These are phyloP conservation scores for Moringa oleifera DNA, from an alignment of 345 rosid species.

Conservation along the genomic window DNA sequence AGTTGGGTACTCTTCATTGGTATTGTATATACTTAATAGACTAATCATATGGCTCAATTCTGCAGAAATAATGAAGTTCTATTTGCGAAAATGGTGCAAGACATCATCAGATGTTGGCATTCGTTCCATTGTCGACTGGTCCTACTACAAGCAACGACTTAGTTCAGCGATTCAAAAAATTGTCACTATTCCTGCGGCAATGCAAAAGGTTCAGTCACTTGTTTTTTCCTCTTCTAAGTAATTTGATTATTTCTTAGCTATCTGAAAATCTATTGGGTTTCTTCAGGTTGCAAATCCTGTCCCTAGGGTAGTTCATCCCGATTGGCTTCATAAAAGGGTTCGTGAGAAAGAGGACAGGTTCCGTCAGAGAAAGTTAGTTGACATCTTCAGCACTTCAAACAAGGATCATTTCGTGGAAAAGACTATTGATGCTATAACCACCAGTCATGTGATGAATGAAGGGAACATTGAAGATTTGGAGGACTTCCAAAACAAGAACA, in stretches of 20 bases:
- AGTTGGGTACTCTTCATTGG: slow-evolving; percentile 15
- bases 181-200: slow-evolving; percentile 97
- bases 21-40: slow-evolving; percentile 18
- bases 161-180: slow-evolving; percentile 90
- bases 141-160: slow-evolving; percentile 90
- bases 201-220: slow-evolving; percentile 76
- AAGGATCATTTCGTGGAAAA: slow-evolving; percentile 28
- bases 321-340: slow-evolving; percentile 94
- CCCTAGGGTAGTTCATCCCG: slow-evolving; percentile 94
- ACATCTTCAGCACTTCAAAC: slow-evolving; percentile 46
- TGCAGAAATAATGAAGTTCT: slow-evolving; percentile 68
- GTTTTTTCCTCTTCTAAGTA: slow-evolving; percentile 8
- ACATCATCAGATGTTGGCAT: slow-evolving; percentile 61
- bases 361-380: slow-evolving; percentile 78
- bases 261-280: slow-evolving; percentile 18
- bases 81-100: slow-evolving; percentile 93
- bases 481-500: slow-evolving; percentile 56
- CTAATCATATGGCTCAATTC: slow-evolving; percentile 17
- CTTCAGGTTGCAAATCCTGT: slow-evolving; percentile 89
- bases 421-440: slow-evolving; percentile 11
- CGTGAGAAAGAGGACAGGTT: slow-evolving; percentile 90
- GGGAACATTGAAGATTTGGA: slow-evolving; percentile 62
- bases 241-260: slow-evolving; percentile 15
- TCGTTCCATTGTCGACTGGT: slow-evolving; percentile 90
- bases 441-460: slow-evolving; percentile 24